phyloP scores from a whole-genome alignment of 768 basidiomycete species.

The Amanita jacksonii region DNA sequence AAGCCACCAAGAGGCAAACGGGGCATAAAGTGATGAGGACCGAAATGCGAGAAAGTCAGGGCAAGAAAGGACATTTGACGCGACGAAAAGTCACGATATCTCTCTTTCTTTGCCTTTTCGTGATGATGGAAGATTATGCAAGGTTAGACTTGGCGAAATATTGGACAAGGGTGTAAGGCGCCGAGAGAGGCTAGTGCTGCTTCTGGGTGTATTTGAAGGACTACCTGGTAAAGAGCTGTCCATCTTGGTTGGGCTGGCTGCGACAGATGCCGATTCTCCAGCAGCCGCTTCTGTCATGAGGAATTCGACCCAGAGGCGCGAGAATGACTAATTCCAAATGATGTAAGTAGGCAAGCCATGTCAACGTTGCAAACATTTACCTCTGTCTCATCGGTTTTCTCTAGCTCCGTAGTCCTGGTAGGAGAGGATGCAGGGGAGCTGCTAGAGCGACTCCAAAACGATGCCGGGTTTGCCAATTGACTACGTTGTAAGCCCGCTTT shows the following conservation, averaged over 20 bases:
- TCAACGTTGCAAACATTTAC: slow-evolving; percentile 25
- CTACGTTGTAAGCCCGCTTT: slow-evolving; percentile 77
- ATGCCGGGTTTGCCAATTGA: slow-evolving; percentile 16
- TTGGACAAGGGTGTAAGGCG: slow-evolving; percentile 22
- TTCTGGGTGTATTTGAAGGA: slow-evolving; percentile 14
- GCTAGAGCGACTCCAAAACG: slow-evolving; percentile 35
- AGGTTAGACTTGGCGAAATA: slow-evolving; percentile 23
- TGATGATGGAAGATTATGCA: slow-evolving; percentile 11
- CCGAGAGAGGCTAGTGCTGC: slow-evolving; percentile 14
- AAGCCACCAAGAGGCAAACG: no score
- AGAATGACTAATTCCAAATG: slow-evolving; percentile 65
- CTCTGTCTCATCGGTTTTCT: slow-evolving; percentile 81
- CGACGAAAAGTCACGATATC: slow-evolving; percentile 7
- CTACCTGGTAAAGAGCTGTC: slow-evolving; percentile 26
- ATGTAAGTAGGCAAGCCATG: slow-evolving; percentile 3
- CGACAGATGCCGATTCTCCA: slow-evolving; percentile 22
- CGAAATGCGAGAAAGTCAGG: background rate
- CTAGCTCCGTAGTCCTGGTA: slow-evolving; percentile 45
- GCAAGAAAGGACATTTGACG: no score
- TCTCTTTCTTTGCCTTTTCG: slow-evolving; percentile 24
- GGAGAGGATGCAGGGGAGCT: slow-evolving; percentile 23
- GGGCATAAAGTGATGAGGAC: no score
- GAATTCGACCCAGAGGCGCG: slow-evolving; percentile 96
- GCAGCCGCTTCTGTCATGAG: slow-evolving; percentile 81
- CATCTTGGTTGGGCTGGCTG: slow-evolving; percentile 18